phyloP scores from a whole-genome alignment of 495 filamentous ascomycete genomes.

The Aspergillus bertholletiae region DNA sequence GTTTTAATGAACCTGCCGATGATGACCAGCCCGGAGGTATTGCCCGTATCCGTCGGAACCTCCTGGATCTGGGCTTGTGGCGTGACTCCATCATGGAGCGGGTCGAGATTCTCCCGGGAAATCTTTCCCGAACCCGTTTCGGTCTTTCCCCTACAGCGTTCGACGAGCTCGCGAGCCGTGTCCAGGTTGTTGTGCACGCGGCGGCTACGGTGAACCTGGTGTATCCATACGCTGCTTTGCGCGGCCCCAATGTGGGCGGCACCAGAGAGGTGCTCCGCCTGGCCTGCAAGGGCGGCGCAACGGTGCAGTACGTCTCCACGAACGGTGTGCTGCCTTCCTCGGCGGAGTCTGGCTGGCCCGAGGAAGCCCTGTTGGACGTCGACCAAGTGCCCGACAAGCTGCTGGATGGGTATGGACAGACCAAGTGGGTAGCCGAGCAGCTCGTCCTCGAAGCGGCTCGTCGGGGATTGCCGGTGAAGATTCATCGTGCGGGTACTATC shows the following conservation, averaged over 20 bases:
- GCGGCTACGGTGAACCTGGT: slow-evolving; percentile 66
- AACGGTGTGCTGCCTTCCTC: slow-evolving; percentile 64
- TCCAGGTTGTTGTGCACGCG: slow-evolving; percentile 63
- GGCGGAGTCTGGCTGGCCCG: slow-evolving; percentile 52
- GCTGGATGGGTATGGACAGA: slow-evolving; percentile 60
- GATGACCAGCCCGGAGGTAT: slow-evolving; percentile 52
- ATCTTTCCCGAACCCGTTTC: slow-evolving; percentile 54
- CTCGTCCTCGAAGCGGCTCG: slow-evolving; percentile 59
- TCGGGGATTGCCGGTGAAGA: slow-evolving; percentile 56
- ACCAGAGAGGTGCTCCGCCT: slow-evolving; percentile 63
- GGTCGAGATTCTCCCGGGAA: slow-evolving; percentile 64
- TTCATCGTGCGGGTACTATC: slow-evolving; percentile 62
- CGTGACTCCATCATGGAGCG: slow-evolving; percentile 63
- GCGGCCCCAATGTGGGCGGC: slow-evolving; percentile 55
- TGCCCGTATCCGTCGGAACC: slow-evolving; percentile 56
- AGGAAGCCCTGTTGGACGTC: slow-evolving; percentile 53
- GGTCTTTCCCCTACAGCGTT: slow-evolving; percentile 56
- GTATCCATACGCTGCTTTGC: slow-evolving; percentile 62
- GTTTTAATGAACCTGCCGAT: slow-evolving; percentile 54
- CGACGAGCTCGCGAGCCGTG: slow-evolving; percentile 50
- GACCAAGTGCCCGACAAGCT: slow-evolving; percentile 58
- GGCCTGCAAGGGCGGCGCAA: slow-evolving; percentile 55
- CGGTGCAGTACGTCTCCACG: slow-evolving; percentile 67
- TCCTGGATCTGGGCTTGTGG: slow-evolving; percentile 64
- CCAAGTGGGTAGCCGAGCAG: slow-evolving; percentile 67